These are phyloP conservation scores for Lophiostoma macrostomum DNA, from an alignment of 495 filamentous ascomycete genomes.

Conservation along the genomic window DNA sequence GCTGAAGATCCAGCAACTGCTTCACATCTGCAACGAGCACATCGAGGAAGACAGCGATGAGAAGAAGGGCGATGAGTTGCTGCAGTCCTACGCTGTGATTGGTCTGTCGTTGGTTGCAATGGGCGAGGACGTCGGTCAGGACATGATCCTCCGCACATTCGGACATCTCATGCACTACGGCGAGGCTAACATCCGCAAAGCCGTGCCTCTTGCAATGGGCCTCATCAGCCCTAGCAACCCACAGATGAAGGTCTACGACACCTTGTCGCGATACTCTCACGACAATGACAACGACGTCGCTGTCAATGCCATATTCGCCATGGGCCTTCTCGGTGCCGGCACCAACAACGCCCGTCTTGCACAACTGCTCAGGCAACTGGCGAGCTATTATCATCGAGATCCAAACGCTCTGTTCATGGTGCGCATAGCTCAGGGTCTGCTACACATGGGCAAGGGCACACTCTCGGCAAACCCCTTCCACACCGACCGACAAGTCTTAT, in stretches of 20 bases:
- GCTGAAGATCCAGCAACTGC: conserved; percentile 89
- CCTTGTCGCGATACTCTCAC: conserved; percentile 95
- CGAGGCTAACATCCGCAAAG: conserved; percentile 91
- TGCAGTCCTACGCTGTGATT: conserved; percentile 93
- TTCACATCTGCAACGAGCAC: conserved; percentile 96
- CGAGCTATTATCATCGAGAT: conserved; percentile 96
- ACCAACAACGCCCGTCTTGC: conserved; percentile 98
- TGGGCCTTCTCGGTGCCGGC: conserved; percentile 94
- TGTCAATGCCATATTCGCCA: conserved; percentile 97
- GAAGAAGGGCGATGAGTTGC: conserved; percentile 88
- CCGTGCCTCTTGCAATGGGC: conserved; percentile 96
- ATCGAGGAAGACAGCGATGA: conserved; percentile 87
- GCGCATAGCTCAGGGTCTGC: conserved; percentile 91
- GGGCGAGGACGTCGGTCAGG: conserved; percentile 97
- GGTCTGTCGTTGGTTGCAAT: conserved; percentile 93
- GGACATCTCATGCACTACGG: conserved; percentile 99
- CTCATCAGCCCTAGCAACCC: conserved; percentile 95
- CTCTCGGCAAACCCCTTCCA: conserved; percentile 95
- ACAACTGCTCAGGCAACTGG: conserved; percentile 88
- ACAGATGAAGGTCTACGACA: conserved; percentile 99
- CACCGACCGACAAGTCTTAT: conserved; percentile 93
- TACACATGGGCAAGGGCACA: conserved; percentile 99
- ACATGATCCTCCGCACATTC: conserved; percentile 97
- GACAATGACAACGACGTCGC: conserved; percentile 99
- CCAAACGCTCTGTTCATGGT: conserved; percentile 98